These are phyloP conservation scores for Yamadazyma scolyti DNA, from an alignment of 805 yeast species.

Conservation along the genomic window DNA sequence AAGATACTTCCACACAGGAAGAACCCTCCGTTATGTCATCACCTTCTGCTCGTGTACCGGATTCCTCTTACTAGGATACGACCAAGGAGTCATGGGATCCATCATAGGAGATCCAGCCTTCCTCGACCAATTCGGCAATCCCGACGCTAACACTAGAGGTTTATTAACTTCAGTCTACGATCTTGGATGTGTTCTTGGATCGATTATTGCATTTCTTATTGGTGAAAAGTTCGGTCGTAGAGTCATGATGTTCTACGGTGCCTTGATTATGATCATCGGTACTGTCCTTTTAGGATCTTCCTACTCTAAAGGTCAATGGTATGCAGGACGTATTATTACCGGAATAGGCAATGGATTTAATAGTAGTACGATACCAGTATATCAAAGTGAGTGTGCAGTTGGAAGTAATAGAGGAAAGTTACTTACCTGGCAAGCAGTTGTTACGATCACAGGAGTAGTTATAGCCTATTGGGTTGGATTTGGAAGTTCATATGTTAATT, in stretches of 20 bases:
- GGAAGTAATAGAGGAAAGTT: conserved; percentile 64
- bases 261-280: conserved; percentile 55
- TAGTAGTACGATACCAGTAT: conserved; percentile 74
- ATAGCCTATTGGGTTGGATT: conserved; percentile 74
- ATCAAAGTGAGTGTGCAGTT: conserved; percentile 71
- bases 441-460: conserved; percentile 62
- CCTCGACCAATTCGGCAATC: conserved; percentile 4
- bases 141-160: conserved; percentile 31
- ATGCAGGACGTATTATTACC: conserved; percentile 64
- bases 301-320: conserved; percentile 56
- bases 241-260: conserved; percentile 54
- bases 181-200: conserved; percentile 20
- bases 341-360: conserved; percentile 75
- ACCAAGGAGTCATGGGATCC: conserved; percentile 10
- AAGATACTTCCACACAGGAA: conserved; percentile 6
- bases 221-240: conserved; percentile 58
- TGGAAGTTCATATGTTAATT: conserved; percentile 39
- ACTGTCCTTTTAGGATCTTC: conserved; percentile 54
- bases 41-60: conserved; percentile 11
- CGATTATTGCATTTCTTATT: conserved; percentile 12
- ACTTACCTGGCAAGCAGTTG: conserved; percentile 65
- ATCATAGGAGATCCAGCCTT: conserved; percentile 7
- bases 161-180: conserved; percentile 61
- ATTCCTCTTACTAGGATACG: conserved; percentile 8
- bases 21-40: conserved; percentile 7